Percentiles rank a stretch among this genome's conserved stretches.
These are phyloP conservation scores for Kwoniella sp. DNA, from an alignment of 768 basidiomycete species.

Conservation along the genomic window DNA sequence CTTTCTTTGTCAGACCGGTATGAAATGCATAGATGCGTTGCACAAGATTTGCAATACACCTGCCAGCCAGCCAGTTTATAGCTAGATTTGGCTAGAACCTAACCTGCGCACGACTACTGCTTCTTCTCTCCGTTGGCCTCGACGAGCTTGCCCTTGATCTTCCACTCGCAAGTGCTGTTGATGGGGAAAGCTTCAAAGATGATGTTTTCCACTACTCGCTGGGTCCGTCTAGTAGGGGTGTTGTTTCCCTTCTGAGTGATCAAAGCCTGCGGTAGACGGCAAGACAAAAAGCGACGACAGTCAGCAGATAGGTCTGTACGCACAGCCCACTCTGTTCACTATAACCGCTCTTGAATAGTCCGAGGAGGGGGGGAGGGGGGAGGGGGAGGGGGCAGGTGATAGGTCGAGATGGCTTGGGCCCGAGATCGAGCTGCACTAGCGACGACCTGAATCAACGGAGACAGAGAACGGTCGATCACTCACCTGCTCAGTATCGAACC, in stretches of 20 bases:
- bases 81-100: no score
- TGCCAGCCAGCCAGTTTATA: no score
- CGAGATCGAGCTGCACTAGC: no score
- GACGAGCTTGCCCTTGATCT: conserved; percentile 22
- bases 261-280: neutral
- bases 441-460: no score
- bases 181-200: conserved; percentile 22
- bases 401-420: no score
- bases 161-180: conserved; percentile 17
- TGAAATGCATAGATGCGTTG: no score
- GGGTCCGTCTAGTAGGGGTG: conserved; percentile 8
- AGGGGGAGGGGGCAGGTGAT: no score
- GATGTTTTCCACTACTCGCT: conserved; percentile 22
- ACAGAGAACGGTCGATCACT: neutral
- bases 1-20: no score
- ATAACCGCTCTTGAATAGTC: no score
- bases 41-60: no score
- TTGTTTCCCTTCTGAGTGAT: conserved; percentile 8
- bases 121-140: conserved; percentile 1
- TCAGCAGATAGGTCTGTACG: neutral
- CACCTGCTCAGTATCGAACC: conserved; percentile 27
- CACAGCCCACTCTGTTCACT: neutral
- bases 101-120: no score
- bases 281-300: neutral
- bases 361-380: no score